Base-by-base conservation (phyloP, 495 filamentous ascomycete species). In the Letharia lupina region DNA sequence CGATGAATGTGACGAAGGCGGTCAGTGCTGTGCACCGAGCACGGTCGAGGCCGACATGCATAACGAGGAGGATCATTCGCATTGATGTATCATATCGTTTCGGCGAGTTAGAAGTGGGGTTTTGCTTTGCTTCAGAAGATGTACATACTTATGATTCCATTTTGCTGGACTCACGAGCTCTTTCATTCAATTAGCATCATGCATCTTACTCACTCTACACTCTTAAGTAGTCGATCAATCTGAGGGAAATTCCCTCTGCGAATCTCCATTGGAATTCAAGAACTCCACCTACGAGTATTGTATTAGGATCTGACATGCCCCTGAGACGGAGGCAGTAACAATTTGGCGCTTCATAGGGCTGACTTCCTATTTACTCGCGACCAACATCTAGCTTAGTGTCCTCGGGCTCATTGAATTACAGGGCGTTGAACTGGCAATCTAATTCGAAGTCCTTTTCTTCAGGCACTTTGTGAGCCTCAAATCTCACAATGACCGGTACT, bases 1-100 rank as follows among this genome's bases (percentile, higher is more conserved):
- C 10, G 91, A 95, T 66, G 84, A 90, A 64, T 98, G 93, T 70
- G 82, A 80, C 20, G 82, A 79, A 0, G 84, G 82, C 62, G 86
- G 78, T 63, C 79, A 90, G 62, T 98, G 93, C 76, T 98, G 91
- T 70, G 77, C 81, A 37, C 63, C 68, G 45, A 62, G 45, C 12
- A 40, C 41, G 6, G 59, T 50, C 10, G 70, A 69, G 20, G 56
- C 57, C 13, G 66, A 68, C 4, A 48, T 31, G 31, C 64, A 65
- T 52, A 65, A 66, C 13, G 70, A 63, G 42, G 45, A 60, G 15
- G 65, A 41, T 16, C 62, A 68, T 54, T 58, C 58, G 47, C 63
- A 64, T 64, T 67, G 61, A 67, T 42, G 15, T 35, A 31, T 1
- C 28, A 33, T 50, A 20, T 56, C 6, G 7, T 16, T 41, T 15